Evolutionary conservation across 306 rosid genomes (phyloP).

Genomic region (Citrullus amarus): DNA sequence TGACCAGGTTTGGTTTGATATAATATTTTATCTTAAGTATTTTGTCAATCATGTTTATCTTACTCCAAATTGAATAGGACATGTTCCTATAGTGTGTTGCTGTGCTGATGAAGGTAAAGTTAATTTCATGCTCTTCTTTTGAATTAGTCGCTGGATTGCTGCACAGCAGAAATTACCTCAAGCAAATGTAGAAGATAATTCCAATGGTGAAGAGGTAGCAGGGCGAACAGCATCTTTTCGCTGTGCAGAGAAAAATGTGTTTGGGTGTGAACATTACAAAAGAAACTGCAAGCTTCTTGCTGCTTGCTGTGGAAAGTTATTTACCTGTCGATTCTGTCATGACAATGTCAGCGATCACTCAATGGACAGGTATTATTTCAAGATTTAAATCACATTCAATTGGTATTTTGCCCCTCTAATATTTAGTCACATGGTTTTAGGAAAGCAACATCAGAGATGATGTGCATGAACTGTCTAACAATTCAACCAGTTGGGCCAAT

Average conservation of each 20-base stretch:
- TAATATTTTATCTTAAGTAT: neutral
- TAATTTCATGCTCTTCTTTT: constrained; percentile 16
- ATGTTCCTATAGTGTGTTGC: constrained; percentile 8
- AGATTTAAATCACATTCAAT: constrained; percentile 7
- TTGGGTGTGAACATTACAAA: constrained; percentile 97
- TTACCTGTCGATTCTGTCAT: constrained; percentile 95
- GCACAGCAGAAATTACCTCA: constrained; percentile 90
- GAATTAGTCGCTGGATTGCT: constrained; percentile 92
- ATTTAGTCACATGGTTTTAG: constrained; percentile 32
- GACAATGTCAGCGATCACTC: constrained; percentile 98
- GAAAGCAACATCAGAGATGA: constrained; percentile 87
- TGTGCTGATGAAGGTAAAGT: constrained; percentile 10
- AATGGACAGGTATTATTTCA: constrained; percentile 74
- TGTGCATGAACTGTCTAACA: constrained; percentile 81
- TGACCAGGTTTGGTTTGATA: constrained; percentile 67
- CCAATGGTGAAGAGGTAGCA: constrained; percentile 52
- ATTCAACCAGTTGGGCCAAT: constrained; percentile 77
- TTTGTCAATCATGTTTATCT: constrained; percentile 4
- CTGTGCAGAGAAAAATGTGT: constrained; percentile 52
- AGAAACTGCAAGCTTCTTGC: constrained; percentile 96
- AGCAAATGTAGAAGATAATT: constrained; percentile 42
- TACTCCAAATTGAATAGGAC: neutral
- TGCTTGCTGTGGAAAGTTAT: constrained; percentile 90
- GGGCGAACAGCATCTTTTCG: constrained; percentile 56
- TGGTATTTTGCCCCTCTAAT: constrained; percentile 15